Percentiles rank a stretch among this genome's conserved stretches.
Conservation (phyloP, 1,284 basidiomycete species). For the Schizophyllum commune region DNA sequence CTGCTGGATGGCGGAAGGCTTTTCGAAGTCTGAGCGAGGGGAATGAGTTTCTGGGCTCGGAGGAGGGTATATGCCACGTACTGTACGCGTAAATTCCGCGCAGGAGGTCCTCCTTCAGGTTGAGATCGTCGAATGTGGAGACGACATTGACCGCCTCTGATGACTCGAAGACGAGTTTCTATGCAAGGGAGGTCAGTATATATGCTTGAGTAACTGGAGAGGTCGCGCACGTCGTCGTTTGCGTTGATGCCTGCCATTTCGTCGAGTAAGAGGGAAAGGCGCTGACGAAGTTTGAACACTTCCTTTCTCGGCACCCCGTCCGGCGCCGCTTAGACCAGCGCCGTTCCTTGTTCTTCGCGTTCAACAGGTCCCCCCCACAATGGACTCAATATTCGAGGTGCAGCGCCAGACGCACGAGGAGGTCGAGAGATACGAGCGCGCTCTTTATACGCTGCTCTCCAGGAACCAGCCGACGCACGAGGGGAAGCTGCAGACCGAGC, state of each 20-base stretch:
- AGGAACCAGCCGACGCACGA: constrained; percentile 57
- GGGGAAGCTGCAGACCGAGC: constrained; percentile 68
- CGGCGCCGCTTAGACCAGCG: constrained; percentile 4
- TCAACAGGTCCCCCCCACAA: constrained; percentile 23
- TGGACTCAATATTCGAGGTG: constrained; percentile 91
- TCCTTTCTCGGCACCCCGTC: background rate
- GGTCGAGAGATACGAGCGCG: constrained; percentile 81
- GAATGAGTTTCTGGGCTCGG: background rate
- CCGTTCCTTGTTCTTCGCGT: background rate
- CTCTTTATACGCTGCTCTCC: constrained; percentile 65
- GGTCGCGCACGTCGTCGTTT: constrained; percentile 58
- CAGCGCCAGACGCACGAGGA: constrained; percentile 95
- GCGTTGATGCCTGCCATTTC: constrained; percentile 75
- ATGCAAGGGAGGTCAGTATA: constrained; percentile 7
- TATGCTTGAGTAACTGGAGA: constrained; percentile 11
- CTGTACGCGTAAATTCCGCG: constrained; percentile 99
- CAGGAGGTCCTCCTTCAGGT: constrained; percentile 91
- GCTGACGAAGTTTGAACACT: constrained; percentile 50
- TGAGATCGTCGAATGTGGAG: constrained; percentile 87
- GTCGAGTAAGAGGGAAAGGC: constrained; percentile 23
- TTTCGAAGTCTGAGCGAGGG: constrained; percentile 83
- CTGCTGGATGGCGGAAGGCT: constrained; percentile 98
- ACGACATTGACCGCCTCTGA: constrained; percentile 90
- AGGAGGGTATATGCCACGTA: constrained; percentile 34
- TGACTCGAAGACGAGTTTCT: constrained; percentile 97